phyloP scores from a whole-genome alignment of 176 grass and related monocot species.

The Coix lacrymajobi region DNA sequence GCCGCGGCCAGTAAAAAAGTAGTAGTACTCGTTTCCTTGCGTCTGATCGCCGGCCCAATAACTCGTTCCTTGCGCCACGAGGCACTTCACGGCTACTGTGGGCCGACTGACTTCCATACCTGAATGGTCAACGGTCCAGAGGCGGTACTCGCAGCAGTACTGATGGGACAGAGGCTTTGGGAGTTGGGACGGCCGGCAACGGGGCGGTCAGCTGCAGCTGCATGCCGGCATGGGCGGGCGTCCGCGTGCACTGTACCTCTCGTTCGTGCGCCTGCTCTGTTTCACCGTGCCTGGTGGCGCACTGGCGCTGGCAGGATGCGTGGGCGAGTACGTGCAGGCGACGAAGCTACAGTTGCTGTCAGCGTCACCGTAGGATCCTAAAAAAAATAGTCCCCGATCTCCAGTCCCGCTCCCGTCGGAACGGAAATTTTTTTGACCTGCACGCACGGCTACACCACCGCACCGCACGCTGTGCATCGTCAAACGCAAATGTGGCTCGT shows the following conservation, averaged over 20 bases:
- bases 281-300: neutral
- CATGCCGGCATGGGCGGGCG: neutral
- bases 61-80: slow-evolving; percentile 13
- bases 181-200: no score
- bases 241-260: neutral
- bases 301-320: neutral
- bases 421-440: neutral
- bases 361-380: neutral
- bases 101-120: neutral
- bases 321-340: neutral
- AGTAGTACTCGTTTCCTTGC: no score
- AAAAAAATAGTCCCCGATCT: neutral
- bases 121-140: neutral
- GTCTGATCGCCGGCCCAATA: no score
- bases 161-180: neutral
- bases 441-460: neutral
- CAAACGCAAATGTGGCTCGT: neutral
- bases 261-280: neutral
- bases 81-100: neutral
- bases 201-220: neutral
- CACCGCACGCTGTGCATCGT: neutral
- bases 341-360: slow-evolving; percentile 3
- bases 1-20: neutral
- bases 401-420: neutral
- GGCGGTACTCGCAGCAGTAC: no score